phyloP scores from a whole-genome alignment of 768 basidiomycete genomes.

The Lentinula edodes region DNA sequence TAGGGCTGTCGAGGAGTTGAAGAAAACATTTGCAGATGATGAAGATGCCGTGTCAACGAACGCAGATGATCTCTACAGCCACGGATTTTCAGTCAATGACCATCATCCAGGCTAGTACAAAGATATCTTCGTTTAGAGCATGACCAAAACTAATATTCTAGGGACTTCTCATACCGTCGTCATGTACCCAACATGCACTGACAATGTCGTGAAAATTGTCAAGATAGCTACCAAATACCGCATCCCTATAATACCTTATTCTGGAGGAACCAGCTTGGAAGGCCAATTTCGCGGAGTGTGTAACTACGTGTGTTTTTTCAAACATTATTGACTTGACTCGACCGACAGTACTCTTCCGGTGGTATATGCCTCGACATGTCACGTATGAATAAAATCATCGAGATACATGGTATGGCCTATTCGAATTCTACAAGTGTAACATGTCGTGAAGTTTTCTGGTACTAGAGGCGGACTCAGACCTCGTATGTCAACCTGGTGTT shows the following conservation, averaged over 20 bases:
- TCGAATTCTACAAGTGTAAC: not conserved
- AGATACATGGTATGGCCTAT: slow-evolving; percentile 55
- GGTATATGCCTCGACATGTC: slow-evolving; percentile 80
- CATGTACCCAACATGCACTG: not conserved
- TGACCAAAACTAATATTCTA: not conserved
- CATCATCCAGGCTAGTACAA: slow-evolving; percentile 55
- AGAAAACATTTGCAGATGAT: slow-evolving; percentile 36
- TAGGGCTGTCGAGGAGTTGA: slow-evolving; percentile 51
- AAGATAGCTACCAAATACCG: slow-evolving; percentile 66
- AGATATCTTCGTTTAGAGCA: slow-evolving; percentile 19
- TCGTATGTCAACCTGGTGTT: slow-evolving; percentile 69
- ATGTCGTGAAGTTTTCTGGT: not conserved
- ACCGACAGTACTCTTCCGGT: slow-evolving; percentile 33
- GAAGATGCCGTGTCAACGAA: slow-evolving; percentile 43
- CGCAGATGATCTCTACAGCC: slow-evolving; percentile 41
- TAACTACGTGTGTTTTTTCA: slow-evolving; percentile 14
- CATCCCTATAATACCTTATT: slow-evolving; percentile 75
- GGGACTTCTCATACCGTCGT: not conserved
- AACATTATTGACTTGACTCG: not conserved
- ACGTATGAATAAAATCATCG: slow-evolving; percentile 72
- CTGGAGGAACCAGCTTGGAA: slow-evolving; percentile 79
- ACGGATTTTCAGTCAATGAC: slow-evolving; percentile 67
- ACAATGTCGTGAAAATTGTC: slow-evolving; percentile 78
- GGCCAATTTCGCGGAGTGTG: slow-evolving; percentile 64
- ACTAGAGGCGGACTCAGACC: slow-evolving; percentile 61